Conservation (phyloP, 2,329 filamentous ascomycete species). For the Cytospora paraplurivora region DNA sequence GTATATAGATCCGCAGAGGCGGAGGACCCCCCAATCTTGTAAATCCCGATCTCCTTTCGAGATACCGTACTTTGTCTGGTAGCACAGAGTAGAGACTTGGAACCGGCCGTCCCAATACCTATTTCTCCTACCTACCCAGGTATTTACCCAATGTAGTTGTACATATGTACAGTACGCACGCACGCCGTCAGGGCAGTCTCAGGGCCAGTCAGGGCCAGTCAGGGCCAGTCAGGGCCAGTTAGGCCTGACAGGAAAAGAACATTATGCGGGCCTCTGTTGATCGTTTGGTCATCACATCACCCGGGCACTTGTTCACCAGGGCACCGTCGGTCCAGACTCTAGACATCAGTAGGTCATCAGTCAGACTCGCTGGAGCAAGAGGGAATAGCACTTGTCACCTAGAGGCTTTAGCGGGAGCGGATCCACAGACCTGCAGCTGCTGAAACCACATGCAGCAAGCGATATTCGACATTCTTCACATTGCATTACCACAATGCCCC, state of each 20-base stretch:
- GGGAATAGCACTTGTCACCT: constrained; percentile 12
- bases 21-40: not conserved
- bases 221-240: no score
- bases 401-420: constrained; percentile 9
- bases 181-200: no score
- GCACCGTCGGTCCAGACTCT: not conserved
- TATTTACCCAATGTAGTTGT: no score
- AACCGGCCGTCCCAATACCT: no score
- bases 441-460: constrained; percentile 18
- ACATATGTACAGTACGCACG: no score
- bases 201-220: no score
- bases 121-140: no score
- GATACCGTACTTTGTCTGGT: not conserved
- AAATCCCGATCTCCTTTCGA: not conserved
- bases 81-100: not conserved
- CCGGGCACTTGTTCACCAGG: no score
- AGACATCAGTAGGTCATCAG: not conserved
- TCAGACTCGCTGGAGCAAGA: not conserved
- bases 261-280: no score
- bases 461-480: constrained; percentile 21
- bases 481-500: constrained; percentile 14
- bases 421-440: constrained; percentile 16
- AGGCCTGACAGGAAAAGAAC: no score
- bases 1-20: not conserved
- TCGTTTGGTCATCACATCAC: no score